Evolutionary conservation across 2,329 filamentous ascomycete species (phyloP).

Genomic region (Cordyceps cateniannulata): DNA sequence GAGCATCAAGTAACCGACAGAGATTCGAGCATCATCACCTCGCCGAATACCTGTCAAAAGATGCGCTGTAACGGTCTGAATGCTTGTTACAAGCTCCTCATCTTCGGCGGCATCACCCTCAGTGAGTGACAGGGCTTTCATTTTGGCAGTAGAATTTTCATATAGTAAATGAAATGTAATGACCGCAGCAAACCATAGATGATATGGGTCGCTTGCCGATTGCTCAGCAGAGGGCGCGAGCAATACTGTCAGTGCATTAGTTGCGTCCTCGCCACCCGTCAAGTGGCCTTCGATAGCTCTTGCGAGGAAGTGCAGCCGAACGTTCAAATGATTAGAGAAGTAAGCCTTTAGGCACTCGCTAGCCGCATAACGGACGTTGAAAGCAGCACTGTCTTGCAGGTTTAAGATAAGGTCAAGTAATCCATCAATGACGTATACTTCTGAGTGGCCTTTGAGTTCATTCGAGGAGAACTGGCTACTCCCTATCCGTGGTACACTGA

Average conservation of each 20-base stretch:
- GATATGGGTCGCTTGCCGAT: slow-evolving; percentile 71
- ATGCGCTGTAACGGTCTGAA: slow-evolving; percentile 82
- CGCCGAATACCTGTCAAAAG: slow-evolving; percentile 73
- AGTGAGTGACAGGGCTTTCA: slow-evolving; percentile 69
- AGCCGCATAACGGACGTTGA: slow-evolving; percentile 77
- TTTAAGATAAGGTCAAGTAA: slow-evolving; percentile 76
- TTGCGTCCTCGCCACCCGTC: slow-evolving; percentile 70
- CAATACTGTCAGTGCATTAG: slow-evolving; percentile 82
- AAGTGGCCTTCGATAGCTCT: slow-evolving; percentile 84
- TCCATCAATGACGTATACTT: slow-evolving; percentile 88
- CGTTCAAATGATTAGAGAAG: slow-evolving; percentile 72
- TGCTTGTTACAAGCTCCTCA: slow-evolving; percentile 91
- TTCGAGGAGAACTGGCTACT: slow-evolving; percentile 28
- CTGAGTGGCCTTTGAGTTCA: slow-evolving; percentile 45
- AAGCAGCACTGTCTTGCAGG: slow-evolving; percentile 56
- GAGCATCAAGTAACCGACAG: slow-evolving; percentile 83
- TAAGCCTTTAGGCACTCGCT: slow-evolving; percentile 92
- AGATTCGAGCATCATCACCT: slow-evolving; percentile 69
- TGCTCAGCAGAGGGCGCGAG: slow-evolving; percentile 58
- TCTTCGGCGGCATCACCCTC: slow-evolving; percentile 85
- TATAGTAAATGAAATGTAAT: slow-evolving; percentile 81
- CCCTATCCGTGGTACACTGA: slow-evolving; percentile 62
- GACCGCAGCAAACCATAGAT: slow-evolving; percentile 82
- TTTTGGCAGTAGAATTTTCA: slow-evolving; percentile 74
- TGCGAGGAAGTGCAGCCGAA: slow-evolving; percentile 77